A percentile compares a stretch with the other conserved stretches of the same genome.
Conservation (phyloP, 1,284 basidiomycete genomes). For the Heterobasidion parviporum region DNA sequence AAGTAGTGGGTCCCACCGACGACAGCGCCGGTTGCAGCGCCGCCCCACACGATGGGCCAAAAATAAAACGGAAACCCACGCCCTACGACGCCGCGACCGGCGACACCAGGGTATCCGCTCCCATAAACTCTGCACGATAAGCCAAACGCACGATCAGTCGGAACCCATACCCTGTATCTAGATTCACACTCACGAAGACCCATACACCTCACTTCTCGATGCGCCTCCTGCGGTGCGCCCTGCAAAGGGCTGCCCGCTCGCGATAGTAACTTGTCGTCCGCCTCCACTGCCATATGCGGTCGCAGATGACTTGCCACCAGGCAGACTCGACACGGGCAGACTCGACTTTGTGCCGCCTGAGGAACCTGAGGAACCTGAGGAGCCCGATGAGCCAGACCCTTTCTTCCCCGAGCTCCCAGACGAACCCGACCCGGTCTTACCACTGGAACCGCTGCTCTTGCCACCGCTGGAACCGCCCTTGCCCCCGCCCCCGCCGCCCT, state of each 20-base stretch:
- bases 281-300: conserved; percentile 12
- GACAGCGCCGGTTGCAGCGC: conserved; percentile 16
- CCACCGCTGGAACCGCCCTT: neutral
- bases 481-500: conserved; percentile 7
- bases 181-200: conserved; percentile 8
- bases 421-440: neutral
- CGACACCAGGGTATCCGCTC: conserved; percentile 29
- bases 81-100: conserved; percentile 19
- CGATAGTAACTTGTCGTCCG: conserved; percentile 6
- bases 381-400: too few species aligned
- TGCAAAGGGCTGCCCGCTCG: conserved; percentile 10
- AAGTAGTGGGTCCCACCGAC: conserved; percentile 30
- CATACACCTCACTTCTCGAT: conserved; percentile 10
- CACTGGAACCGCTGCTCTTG: conserved; percentile 1
- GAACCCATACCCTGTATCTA: too few species aligned
- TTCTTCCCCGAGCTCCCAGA: too few species aligned
- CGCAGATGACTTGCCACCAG: conserved; percentile 7
- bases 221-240: conserved; percentile 15
- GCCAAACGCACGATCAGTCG: neutral
- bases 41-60: conserved; percentile 51
- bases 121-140: conserved; percentile 23
- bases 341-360: neutral
- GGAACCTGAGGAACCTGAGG: neutral
- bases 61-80: conserved; percentile 35
- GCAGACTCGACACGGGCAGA: conserved; percentile 5